phyloP scores from a whole-genome alignment of 306 rosid species.

The Sicyos baderoa region DNA sequence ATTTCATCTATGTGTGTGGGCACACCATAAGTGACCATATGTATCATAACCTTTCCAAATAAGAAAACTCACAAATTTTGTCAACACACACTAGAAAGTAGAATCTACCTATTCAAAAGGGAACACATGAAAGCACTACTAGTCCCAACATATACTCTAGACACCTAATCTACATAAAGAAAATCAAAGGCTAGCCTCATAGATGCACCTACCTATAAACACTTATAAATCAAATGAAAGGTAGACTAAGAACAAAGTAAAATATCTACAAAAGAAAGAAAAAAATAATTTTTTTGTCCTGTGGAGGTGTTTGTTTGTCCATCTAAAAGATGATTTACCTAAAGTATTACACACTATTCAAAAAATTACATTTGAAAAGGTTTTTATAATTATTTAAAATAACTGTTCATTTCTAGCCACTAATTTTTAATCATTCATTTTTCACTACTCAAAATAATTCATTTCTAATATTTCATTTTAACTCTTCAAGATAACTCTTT shows the following conservation, averaged over 20 bases:
- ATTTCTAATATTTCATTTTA: too few species aligned
- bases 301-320: too few species aligned
- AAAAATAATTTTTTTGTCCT: too few species aligned
- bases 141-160: not conserved
- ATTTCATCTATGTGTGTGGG: not conserved
- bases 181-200: not conserved
- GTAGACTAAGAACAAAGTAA: not conserved
- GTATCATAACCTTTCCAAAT: not conserved
- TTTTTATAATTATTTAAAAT: too few species aligned
- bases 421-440: too few species aligned
- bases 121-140: not conserved
- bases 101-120: not conserved
- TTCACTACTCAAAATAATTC: too few species aligned
- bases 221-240: not conserved
- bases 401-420: too few species aligned
- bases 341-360: too few species aligned
- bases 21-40: not conserved
- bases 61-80: not conserved
- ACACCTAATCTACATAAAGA: not conserved
- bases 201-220: not conserved
- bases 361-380: too few species aligned
- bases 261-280: too few species aligned
- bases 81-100: not conserved
- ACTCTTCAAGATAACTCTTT: too few species aligned
- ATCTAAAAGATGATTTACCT: too few species aligned